Evolutionary conservation across 2,329 filamentous ascomycete species (phyloP).

Genomic region (Periconia sp.): DNA sequence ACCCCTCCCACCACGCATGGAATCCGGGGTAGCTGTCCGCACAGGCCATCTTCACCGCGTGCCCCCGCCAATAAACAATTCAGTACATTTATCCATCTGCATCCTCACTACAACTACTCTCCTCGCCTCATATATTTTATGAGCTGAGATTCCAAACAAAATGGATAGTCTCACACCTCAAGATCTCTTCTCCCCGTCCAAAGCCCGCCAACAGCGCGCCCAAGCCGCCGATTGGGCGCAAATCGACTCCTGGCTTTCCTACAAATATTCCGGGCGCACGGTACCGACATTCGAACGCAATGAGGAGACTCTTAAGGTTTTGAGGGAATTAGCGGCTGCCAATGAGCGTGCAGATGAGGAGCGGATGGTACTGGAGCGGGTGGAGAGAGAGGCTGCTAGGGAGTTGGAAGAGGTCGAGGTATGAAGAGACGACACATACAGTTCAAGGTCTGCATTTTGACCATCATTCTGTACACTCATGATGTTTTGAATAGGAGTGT

Average conservation of each 20-base stretch:
- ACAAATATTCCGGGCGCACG: constrained; percentile 65
- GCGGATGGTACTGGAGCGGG: constrained; percentile 56
- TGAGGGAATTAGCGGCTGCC: constrained; percentile 71
- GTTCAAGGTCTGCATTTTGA: constrained; percentile 1
- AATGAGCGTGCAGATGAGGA: constrained; percentile 81
- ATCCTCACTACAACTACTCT: neutral
- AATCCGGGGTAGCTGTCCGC: constrained; percentile 13
- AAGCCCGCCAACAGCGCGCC: constrained; percentile 73
- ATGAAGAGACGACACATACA: constrained; percentile 10
- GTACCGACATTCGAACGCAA: constrained; percentile 83
- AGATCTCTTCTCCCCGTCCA: constrained; percentile 61
- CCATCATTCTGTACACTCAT: neutral
- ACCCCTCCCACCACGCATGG: neutral
- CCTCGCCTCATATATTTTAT: too few species aligned
- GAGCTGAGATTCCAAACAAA: neutral
- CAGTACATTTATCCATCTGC: neutral
- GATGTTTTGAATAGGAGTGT: neutral
- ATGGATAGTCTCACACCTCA: constrained; percentile 43
- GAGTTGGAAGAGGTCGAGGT: constrained; percentile 48
- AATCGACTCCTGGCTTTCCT: constrained; percentile 76
- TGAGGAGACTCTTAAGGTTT: constrained; percentile 73
- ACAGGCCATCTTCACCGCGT: neutral
- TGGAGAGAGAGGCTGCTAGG: constrained; percentile 62
- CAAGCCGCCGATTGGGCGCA: constrained; percentile 90
- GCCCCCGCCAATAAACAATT: neutral